These are phyloP conservation scores for Corrigiola litoralis DNA, from an alignment of 179 eudicot species.

Conservation along the genomic window DNA sequence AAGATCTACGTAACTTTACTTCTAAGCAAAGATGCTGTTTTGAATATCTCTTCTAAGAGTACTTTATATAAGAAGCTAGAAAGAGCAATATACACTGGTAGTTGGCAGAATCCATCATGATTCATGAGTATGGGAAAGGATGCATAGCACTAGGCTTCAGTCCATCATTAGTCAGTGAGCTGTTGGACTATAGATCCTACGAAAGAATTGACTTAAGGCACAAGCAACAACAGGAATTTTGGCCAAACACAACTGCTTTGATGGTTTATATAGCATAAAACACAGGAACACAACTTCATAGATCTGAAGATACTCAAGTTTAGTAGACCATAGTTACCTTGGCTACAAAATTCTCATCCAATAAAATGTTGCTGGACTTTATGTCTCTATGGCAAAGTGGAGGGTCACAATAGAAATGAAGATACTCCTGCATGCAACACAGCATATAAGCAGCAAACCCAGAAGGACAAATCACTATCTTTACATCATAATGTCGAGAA, in stretches of 20 bases:
- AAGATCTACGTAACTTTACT: too few relatives aligned
- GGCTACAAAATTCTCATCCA: conserved; percentile 75
- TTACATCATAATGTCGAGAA: background rate
- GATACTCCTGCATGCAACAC: conserved; percentile 72
- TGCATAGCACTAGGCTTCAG: background rate
- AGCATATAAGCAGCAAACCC: conserved; percentile 13
- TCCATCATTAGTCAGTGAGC: too few relatives aligned
- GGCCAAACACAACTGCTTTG: background rate
- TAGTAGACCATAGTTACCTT: conserved; percentile 47
- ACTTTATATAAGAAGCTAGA: background rate
- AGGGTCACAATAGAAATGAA: conserved; percentile 93
- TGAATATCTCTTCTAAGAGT: too few relatives aligned
- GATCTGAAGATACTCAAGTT: background rate
- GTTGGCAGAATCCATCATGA: background rate
- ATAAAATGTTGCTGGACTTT: conserved; percentile 89
- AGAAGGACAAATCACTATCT: background rate
- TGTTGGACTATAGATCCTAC: too few relatives aligned
- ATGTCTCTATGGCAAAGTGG: conserved; percentile 96
- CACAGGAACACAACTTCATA: background rate
- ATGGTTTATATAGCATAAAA: background rate
- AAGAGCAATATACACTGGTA: background rate
- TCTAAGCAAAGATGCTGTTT: too few relatives aligned
- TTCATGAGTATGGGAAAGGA: background rate
- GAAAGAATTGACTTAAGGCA: too few relatives aligned
- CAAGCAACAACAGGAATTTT: too few relatives aligned